Evolutionary conservation across 345 rosid genomes (phyloP).

Genomic region (Geranium brycei): DNA sequence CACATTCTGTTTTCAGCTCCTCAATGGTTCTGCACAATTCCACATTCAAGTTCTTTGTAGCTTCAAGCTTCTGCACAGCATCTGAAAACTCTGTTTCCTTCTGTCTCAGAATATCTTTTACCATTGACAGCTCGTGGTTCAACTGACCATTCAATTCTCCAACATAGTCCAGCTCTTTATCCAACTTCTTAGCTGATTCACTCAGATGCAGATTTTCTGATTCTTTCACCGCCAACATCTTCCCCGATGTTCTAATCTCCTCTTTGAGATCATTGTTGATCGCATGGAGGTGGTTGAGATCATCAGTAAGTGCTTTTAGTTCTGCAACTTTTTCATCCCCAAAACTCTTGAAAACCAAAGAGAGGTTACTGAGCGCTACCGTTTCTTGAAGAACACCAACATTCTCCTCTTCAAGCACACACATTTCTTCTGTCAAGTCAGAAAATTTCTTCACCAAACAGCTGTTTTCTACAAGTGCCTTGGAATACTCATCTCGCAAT

Average conservation of each 20-base stretch:
- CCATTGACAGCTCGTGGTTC: conserved; percentile 35
- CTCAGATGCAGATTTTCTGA: conserved; percentile 30
- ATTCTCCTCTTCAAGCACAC: conserved; percentile 49
- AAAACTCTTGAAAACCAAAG: conserved; percentile 39
- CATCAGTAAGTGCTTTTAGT: conserved; percentile 33
- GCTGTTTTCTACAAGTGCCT: conserved; percentile 32
- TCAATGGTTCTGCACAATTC: conserved; percentile 48
- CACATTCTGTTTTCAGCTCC: conserved; percentile 47
- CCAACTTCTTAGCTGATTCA: conserved; percentile 38
- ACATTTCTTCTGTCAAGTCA: conserved; percentile 34
- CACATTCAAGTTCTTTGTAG: conserved; percentile 33
- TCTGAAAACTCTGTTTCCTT: conserved; percentile 50
- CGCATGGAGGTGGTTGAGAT: conserved; percentile 22
- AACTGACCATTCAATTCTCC: conserved; percentile 45
- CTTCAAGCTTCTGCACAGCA: conserved; percentile 57
- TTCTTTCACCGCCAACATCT: conserved; percentile 37
- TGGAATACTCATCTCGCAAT: conserved; percentile 39
- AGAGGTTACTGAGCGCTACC: conserved; percentile 30
- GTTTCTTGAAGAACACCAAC: conserved; percentile 34
- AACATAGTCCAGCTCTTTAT: conserved; percentile 39
- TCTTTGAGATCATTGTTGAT: conserved; percentile 30
- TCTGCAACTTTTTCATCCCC: conserved; percentile 43
- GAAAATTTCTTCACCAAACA: conserved; percentile 29
- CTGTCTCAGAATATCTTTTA: conserved; percentile 41
- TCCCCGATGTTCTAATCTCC: conserved; percentile 35